Conservation (phyloP, 2,329 filamentous ascomycete species). For the Alternaria alternata region DNA sequence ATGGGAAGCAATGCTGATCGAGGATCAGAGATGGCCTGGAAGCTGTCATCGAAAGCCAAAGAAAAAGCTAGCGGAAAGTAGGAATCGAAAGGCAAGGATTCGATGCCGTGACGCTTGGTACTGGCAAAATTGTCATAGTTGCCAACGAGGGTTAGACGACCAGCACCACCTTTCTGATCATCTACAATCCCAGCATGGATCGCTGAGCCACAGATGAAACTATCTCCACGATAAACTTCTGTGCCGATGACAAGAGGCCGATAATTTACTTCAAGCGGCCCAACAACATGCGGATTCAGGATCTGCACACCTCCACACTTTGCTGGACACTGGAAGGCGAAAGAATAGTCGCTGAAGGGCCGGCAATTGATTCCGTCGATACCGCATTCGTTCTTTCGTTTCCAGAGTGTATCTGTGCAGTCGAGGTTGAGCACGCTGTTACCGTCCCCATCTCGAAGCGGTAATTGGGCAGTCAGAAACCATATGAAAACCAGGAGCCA, state of each 20-base stretch:
- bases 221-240: constrained; percentile 85
- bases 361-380: constrained; percentile 77
- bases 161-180: constrained; percentile 77
- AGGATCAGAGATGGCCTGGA: constrained; percentile 72
- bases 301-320: constrained; percentile 71
- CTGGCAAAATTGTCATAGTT: constrained; percentile 68
- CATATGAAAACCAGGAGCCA: constrained; percentile 75
- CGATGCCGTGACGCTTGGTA: constrained; percentile 73
- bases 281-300: constrained; percentile 77
- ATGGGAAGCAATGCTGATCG: constrained; percentile 82
- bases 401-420: constrained; percentile 77
- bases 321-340: constrained; percentile 77
- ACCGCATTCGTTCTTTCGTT: constrained; percentile 73
- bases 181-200: constrained; percentile 81
- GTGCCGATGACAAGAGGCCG: constrained; percentile 64
- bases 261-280: constrained; percentile 68
- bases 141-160: constrained; percentile 77
- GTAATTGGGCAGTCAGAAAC: constrained; percentile 68
- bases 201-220: constrained; percentile 85
- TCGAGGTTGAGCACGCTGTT: constrained; percentile 72
- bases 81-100: constrained; percentile 79
- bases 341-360: constrained; percentile 73
- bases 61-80: constrained; percentile 87
- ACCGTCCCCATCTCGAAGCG: constrained; percentile 65
- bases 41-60: constrained; percentile 71